Evolutionary conservation across 257 asterid genomes (phyloP).

Genomic region (Hygrophila difformis): DNA sequence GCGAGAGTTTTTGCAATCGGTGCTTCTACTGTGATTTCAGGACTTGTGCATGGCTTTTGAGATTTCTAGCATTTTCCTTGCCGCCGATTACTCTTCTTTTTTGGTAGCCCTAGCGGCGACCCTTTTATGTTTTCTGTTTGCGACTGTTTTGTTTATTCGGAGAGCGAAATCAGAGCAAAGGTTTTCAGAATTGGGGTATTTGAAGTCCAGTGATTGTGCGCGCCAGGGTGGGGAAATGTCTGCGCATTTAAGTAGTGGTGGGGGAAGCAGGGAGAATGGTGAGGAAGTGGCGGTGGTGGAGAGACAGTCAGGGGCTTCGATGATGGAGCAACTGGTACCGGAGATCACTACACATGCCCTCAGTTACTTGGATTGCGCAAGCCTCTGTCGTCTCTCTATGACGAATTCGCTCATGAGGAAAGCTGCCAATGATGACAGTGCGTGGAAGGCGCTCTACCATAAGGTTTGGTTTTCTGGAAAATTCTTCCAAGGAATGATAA

Average conservation of each 20-base stretch:
- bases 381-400: constrained; percentile 94
- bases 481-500: too few relatives aligned
- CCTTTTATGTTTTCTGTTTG: not conserved
- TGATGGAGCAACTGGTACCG: constrained; percentile 99
- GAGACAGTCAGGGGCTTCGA: constrained; percentile 76
- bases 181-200: not conserved
- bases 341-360: constrained; percentile 95
- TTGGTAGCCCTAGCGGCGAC: not conserved
- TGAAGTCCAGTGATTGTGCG: not conserved
- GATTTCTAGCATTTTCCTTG: not conserved
- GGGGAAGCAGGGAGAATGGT: constrained; percentile 6
- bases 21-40: not conserved
- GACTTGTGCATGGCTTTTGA: not conserved
- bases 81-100: not conserved
- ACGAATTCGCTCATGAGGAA: constrained; percentile 90
- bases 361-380: constrained; percentile 89
- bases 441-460: constrained; percentile 91
- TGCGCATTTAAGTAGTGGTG: constrained; percentile 8
- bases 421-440: constrained; percentile 96
- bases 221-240: constrained; percentile 8
- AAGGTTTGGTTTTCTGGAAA: constrained; percentile 38
- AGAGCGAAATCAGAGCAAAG: not conserved
- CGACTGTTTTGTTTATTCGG: not conserved
- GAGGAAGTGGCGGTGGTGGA: constrained; percentile 32
- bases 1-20: not conserved